Base-by-base conservation (phyloP, 208 protist species). In the Leishmania gerbilli region DNA sequence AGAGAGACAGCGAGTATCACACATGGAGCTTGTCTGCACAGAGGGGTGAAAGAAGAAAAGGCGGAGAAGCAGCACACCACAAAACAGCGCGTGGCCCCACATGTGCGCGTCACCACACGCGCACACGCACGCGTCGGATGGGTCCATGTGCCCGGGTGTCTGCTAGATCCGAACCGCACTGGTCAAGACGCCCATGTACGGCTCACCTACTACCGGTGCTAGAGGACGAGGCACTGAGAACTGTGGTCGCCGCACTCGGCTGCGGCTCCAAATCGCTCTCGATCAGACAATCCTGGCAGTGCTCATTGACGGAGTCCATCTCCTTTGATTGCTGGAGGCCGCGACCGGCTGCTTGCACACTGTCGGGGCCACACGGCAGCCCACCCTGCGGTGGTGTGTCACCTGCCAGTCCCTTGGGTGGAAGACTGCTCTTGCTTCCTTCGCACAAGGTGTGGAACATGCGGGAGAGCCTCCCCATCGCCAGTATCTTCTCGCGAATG, bases 221-320 rank as follows among this genome's bases (percentile, higher is more conserved):
- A 15, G 24, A 67, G 31, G 40, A 53, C 8, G 19, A 8, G 15
- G 6, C 53, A n/a, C 37, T 77, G 53, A 77, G 74, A 2, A 58
- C 74, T 15, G 21, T n/a, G 21, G 34, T 67, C 40, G 42, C 56
- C 8, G 40, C 62, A 45, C 45, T 56, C 8, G 21, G 4, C 62
- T 72, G 3, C 62, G 15, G 51, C n/a, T 3, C 27, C 24, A 37
- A 40, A 27, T 74, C 40, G 21, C 34, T 17, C 21, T 71, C 72
- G 8, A 77, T 53, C 27, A 81, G 79, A 9, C 31, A 78, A n/a
- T 88, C 84, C 17, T 93, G 93, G 77, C 93, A 87, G 53, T 86
- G 90, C 84, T 95, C 93, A 62, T 98, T 98, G 49, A 80, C 71
- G 15, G 72, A 45, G 77, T 98, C 93, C 27, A 92, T 47, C 65